Percentiles rank a stretch among this genome's conserved stretches.
Evolutionary conservation across 1,139 yeast species (phyloP).

Genomic region (Pneumocystis sp.): DNA sequence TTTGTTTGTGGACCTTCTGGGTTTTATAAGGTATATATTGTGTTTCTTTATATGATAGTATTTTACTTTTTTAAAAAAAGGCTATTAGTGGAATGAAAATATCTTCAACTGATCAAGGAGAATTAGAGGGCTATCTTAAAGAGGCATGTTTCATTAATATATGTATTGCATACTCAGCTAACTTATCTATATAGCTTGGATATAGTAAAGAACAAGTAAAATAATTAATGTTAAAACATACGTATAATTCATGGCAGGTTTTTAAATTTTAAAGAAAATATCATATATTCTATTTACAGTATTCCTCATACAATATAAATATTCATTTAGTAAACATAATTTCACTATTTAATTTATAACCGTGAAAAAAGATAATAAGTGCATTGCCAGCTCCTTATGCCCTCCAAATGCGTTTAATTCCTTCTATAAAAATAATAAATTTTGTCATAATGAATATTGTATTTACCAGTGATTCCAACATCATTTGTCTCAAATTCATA

Average conservation of each 20-base stretch:
- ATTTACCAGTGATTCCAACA: constrained; percentile 33
- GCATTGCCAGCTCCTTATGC: constrained; percentile 19
- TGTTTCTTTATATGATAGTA: not conserved
- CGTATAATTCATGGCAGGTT: not conserved
- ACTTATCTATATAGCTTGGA: not conserved
- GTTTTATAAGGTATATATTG: constrained; percentile 7
- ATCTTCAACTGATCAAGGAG: constrained; percentile 90
- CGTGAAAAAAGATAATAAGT: not conserved
- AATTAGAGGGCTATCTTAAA: constrained; percentile 68
- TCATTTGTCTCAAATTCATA: constrained; percentile 70
- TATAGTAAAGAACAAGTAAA: not conserved
- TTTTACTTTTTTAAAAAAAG: constrained; percentile 35
- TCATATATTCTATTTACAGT: not conserved
- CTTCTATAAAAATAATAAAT: constrained; percentile 16
- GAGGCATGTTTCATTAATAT: constrained; percentile 82
- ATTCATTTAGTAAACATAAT: not conserved
- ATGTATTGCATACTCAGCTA: constrained; percentile 61
- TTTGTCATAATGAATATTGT: not conserved
- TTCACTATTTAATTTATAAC: not conserved
- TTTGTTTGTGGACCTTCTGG: constrained; percentile 91
- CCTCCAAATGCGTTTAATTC: constrained; percentile 29
- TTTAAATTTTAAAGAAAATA: not conserved
- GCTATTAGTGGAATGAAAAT: constrained; percentile 76
- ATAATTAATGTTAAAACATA: not conserved
- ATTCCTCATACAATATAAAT: not conserved